Evolutionary conservation across 2,329 filamentous ascomycete genomes (phyloP), one percentile per base, ranked within the genome.

Genomic region (Karstenula rhodostoma): DNA sequence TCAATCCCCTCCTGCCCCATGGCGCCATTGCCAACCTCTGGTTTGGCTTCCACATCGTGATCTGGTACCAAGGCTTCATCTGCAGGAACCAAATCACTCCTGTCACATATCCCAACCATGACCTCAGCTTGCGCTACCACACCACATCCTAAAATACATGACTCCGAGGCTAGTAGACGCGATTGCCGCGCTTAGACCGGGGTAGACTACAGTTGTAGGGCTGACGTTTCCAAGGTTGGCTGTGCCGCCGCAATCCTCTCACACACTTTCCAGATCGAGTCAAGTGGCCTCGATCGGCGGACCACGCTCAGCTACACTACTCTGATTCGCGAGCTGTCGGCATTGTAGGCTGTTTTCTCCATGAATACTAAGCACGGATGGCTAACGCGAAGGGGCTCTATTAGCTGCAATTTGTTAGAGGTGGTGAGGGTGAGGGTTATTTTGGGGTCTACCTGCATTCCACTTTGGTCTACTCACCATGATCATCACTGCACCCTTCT

Each of bases 31-130:
- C 42, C 27, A 27, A 13, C 29, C 52, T 54, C 51, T 25, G 37
- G 37, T 27, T 19, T 52, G 5, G 19, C 17, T 40, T 29, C 49
- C 33, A 48, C 29, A 51, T 17, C 22, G 4, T 50, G 44, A 12
- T 33, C n/a, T 35, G 32, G 62, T 48, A 50, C 48, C 49, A 37
- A 54, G 52, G 55, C 49, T 27, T 52, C 51, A 22, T 53, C 58
- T 65, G 62, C 64, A 67, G 64, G 64, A 65, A 67, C 64, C 48
- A 47, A 44, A 49, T 54, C 27, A 43, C 49, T 23, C 25, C 5
- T 40, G 13, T 25, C 35, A 56, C 49, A 23, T 42, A 43, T 53
- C 35, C 25, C 23, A 9, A 53, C 7, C 35, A 25, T 9, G n/a
- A 35, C 17, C 54, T 59, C 54, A 57, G 53, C 53, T 57, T 46